These are phyloP conservation scores for Fagopyrum tataricum DNA, from an alignment of 148 eudicot genomes.

Conservation along the genomic window DNA sequence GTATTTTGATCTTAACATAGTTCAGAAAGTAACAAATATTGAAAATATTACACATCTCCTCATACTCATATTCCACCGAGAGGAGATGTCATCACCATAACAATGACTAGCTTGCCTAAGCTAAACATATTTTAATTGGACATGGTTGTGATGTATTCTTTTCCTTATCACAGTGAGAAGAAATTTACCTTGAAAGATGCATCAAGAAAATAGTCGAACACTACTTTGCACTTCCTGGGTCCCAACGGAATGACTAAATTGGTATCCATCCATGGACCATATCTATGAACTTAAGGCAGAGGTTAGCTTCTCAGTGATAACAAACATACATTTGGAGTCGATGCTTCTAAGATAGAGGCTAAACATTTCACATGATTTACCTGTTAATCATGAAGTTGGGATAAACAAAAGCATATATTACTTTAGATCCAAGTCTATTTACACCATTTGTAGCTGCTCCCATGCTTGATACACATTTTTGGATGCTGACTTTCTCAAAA, in stretches of 20 bases:
- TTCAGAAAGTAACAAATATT: background rate
- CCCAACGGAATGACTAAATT: constrained; percentile 84
- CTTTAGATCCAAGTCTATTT: constrained; percentile 70
- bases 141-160: background rate
- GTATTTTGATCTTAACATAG: background rate
- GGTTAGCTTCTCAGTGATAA: background rate
- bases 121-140: background rate
- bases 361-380: constrained; percentile 19
- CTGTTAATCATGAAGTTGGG: constrained; percentile 97
- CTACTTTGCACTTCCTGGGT: constrained; percentile 81
- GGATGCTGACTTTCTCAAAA: constrained; percentile 86
- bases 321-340: background rate
- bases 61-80: constrained; percentile 6
- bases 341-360: background rate
- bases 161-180: background rate
- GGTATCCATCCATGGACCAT: constrained; percentile 99
- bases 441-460: constrained; percentile 27
- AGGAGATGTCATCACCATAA: background rate
- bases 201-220: constrained; percentile 90
- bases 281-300: constrained; percentile 31
- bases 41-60: background rate
- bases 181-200: constrained; percentile 54
- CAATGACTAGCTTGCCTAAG: background rate
- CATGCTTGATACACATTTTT: constrained; percentile 48
- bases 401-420: constrained; percentile 78